These are phyloP conservation scores for Jasminum sambac DNA, from an alignment of 257 asterid genomes.

Conservation along the genomic window DNA sequence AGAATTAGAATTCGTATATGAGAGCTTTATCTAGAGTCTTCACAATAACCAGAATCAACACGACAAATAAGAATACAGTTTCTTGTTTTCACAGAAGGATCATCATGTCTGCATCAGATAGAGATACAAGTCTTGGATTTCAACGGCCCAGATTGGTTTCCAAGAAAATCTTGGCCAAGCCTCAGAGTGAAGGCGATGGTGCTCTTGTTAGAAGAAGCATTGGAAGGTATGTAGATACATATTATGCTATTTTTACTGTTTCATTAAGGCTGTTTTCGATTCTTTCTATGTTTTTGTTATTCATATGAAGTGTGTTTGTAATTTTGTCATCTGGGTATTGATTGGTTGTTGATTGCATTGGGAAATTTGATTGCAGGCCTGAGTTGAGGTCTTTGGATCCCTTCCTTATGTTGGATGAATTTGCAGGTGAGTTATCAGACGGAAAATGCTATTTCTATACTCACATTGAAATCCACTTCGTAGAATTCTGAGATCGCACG, in stretches of 20 bases:
- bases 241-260: neutral
- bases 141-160: constrained; percentile 66
- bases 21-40: constrained; percentile 33
- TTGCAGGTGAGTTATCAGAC: constrained; percentile 49
- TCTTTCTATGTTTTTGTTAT: neutral
- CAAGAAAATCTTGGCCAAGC: constrained; percentile 60
- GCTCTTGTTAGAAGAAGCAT: constrained; percentile 86
- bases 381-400: constrained; percentile 85
- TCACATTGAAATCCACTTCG: too few relatives aligned
- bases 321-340: neutral
- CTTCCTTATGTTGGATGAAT: constrained; percentile 84
- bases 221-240: constrained; percentile 57
- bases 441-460: neutral
- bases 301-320: neutral
- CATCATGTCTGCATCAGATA: constrained; percentile 48
- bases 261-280: neutral
- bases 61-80: neutral
- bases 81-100: constrained; percentile 21
- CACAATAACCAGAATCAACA: constrained; percentile 8
- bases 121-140: constrained; percentile 35
- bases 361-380: constrained; percentile 49
- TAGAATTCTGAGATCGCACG: too few relatives aligned
- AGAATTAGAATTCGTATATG: constrained; percentile 13
- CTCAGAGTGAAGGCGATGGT: constrained; percentile 80
- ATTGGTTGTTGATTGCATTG: constrained; percentile 1